These are phyloP conservation scores for Carpinus viminea DNA, from an alignment of 306 rosid genomes.

Conservation along the genomic window DNA sequence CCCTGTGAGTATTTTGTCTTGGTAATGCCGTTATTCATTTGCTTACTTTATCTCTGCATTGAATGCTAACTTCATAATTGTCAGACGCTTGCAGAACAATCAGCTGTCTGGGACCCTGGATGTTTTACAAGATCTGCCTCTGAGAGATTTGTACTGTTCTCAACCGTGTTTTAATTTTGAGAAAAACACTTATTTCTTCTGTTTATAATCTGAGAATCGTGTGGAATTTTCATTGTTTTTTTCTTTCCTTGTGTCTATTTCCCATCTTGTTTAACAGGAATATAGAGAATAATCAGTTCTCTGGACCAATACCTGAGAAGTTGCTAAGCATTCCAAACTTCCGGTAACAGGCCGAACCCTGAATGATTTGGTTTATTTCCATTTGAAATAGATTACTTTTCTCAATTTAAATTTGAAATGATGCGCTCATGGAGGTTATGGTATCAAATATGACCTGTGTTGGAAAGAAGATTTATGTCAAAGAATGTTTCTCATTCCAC, in stretches of 20 bases:
- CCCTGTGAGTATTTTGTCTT: conserved; percentile 69
- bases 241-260: conserved; percentile 1
- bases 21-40: conserved; percentile 10
- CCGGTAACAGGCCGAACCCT: conserved; percentile 42
- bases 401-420: conserved; percentile 22
- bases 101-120: conserved; percentile 75
- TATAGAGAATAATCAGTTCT: conserved; percentile 73
- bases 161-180: conserved; percentile 25
- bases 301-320: conserved; percentile 85
- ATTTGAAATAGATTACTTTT: conserved; percentile 25
- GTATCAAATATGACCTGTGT: not conserved
- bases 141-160: conserved; percentile 71
- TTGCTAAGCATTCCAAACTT: conserved; percentile 67
- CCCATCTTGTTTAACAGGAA: conserved; percentile 61
- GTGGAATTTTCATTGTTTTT: conserved; percentile 2
- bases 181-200: conserved; percentile 23
- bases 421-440: conserved; percentile 14
- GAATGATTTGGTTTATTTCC: conserved; percentile 22
- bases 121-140: conserved; percentile 75
- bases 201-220: conserved; percentile 1
- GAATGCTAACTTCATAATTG: conserved; percentile 41
- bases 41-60: conserved; percentile 13
- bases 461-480: not conserved
- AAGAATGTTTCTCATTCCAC: not conserved
- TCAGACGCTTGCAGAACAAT: conserved; percentile 82